These are phyloP conservation scores for Wickerhamiella vanderwaltii DNA, from an alignment of 805 yeast species.

Conservation along the genomic window DNA sequence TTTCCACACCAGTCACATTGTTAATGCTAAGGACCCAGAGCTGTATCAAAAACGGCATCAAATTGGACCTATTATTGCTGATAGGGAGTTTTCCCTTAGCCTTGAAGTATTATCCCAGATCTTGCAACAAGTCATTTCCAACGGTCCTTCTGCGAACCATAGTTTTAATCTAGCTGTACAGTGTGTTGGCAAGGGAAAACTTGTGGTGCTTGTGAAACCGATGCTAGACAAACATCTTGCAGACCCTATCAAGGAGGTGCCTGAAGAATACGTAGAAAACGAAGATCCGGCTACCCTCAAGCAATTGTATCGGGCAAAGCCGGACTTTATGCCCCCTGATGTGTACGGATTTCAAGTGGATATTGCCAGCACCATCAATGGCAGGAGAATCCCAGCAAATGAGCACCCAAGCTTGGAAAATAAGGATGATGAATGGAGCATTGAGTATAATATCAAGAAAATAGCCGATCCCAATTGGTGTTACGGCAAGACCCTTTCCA, in stretches of 20 bases:
- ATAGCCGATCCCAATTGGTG: constrained; percentile 13
- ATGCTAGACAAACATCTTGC: constrained; percentile 20
- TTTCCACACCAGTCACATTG: constrained; percentile 37
- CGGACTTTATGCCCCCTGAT: constrained; percentile 17
- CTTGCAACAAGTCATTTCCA: constrained; percentile 30
- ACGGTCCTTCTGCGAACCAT: constrained; percentile 11
- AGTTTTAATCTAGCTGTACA: constrained; percentile 19
- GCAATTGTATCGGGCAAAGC: constrained; percentile 11
- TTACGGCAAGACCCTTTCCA: constrained; percentile 21
- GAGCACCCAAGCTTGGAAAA: constrained; percentile 23
- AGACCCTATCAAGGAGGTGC: constrained; percentile 9
- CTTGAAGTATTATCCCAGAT: constrained; percentile 40
- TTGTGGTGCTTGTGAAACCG: constrained; percentile 24
- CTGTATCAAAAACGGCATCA: constrained; percentile 23
- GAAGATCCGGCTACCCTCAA: constrained; percentile 18
- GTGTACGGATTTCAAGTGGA: constrained; percentile 18
- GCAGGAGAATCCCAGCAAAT: constrained; percentile 19
- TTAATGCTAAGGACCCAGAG: constrained; percentile 18
- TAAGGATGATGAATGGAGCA: constrained; percentile 28
- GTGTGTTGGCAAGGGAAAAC: constrained; percentile 18
- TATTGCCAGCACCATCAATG: constrained; percentile 19
- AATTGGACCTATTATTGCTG: constrained; percentile 42
- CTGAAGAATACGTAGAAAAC: background rate
- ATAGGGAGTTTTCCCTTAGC: constrained; percentile 53
- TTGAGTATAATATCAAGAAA: constrained; percentile 22